phyloP scores from a whole-genome alignment of 2,329 filamentous ascomycete species.

The Penicillium sp. region DNA sequence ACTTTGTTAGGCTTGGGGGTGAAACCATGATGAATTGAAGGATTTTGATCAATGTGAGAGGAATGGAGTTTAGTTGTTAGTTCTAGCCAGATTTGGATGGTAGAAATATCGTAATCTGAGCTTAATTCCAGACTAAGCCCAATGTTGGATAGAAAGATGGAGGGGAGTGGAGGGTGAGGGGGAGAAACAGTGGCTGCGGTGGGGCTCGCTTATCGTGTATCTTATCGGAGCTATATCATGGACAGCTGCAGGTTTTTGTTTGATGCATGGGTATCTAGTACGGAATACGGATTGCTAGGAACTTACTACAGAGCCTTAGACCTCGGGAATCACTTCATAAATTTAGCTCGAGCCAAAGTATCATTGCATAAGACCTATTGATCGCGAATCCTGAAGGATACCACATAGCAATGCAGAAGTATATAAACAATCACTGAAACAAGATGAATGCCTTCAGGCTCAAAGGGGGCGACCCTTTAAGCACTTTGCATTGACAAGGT shows the following conservation, averaged over 20 bases:
- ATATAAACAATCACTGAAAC: background rate
- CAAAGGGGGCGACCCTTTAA: background rate
- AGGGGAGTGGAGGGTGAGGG: background rate
- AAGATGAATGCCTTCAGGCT: background rate
- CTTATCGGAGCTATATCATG: background rate
- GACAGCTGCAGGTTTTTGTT: background rate
- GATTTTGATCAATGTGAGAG: background rate
- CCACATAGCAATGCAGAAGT: slow-evolving; percentile 11
- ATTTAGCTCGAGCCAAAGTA: slow-evolving; percentile 5
- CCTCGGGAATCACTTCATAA: background rate
- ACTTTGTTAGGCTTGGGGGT: slow-evolving; percentile 23
- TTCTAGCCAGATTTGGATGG: background rate
- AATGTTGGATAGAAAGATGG: slow-evolving; percentile 8
- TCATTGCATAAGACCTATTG: slow-evolving; percentile 12
- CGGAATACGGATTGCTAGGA: too few relatives aligned
- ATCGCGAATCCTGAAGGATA: slow-evolving; percentile 6
- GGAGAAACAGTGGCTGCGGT: background rate
- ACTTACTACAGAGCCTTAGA: background rate
- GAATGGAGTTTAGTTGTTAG: background rate
- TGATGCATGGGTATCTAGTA: background rate
- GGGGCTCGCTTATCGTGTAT: slow-evolving; percentile 1
- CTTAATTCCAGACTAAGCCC: slow-evolving; percentile 2
- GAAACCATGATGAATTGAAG: slow-evolving; percentile 17
- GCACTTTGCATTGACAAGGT: background rate
- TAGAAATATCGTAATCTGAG: background rate